These are phyloP conservation scores for Raphanus sativus DNA, from an alignment of 345 rosid species.

Conservation along the genomic window DNA sequence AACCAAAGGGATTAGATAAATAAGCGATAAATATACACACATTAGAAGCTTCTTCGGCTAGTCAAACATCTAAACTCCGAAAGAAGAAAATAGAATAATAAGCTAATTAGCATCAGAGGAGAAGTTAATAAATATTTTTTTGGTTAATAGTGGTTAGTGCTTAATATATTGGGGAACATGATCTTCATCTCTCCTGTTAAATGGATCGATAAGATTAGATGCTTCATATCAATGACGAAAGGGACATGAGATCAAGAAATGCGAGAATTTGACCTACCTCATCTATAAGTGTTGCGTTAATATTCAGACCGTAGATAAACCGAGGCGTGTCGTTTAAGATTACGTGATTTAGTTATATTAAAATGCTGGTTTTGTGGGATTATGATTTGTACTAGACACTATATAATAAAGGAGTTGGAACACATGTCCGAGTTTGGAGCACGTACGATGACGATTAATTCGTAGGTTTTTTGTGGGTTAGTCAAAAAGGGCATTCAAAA, in stretches of 20 bases:
- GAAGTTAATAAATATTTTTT: conserved; percentile 1
- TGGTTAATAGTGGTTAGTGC: too few species aligned
- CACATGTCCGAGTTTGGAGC: conserved; percentile 34
- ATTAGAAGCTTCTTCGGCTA: conserved; percentile 29
- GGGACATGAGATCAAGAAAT: conserved; percentile 32
- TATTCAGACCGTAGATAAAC: conserved; percentile 31
- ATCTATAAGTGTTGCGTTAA: conserved; percentile 25
- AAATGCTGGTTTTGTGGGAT: conserved; percentile 26
- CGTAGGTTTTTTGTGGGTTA: conserved; percentile 28
- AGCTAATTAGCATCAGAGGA: conserved; percentile 23
- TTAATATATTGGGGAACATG: conserved; percentile 26
- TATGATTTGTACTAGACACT: conserved; percentile 28
- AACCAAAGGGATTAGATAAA: conserved; percentile 12
- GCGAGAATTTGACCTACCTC: conserved; percentile 36
- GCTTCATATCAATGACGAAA: conserved; percentile 32
- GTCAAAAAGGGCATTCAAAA: conserved; percentile 25
- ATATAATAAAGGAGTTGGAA: conserved; percentile 20
- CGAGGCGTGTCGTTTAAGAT: conserved; percentile 34
- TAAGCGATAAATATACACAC: conserved; percentile 3
- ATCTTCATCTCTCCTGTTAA: conserved; percentile 15
- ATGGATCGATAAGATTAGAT: conserved; percentile 38
- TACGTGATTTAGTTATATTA: conserved; percentile 28
- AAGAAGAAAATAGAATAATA: conserved; percentile 23
- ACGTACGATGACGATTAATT: conserved; percentile 37
- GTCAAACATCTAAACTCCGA: conserved; percentile 34